phyloP scores from a whole-genome alignment of 208 protist genomes.

The Trypanosoma grayi region DNA sequence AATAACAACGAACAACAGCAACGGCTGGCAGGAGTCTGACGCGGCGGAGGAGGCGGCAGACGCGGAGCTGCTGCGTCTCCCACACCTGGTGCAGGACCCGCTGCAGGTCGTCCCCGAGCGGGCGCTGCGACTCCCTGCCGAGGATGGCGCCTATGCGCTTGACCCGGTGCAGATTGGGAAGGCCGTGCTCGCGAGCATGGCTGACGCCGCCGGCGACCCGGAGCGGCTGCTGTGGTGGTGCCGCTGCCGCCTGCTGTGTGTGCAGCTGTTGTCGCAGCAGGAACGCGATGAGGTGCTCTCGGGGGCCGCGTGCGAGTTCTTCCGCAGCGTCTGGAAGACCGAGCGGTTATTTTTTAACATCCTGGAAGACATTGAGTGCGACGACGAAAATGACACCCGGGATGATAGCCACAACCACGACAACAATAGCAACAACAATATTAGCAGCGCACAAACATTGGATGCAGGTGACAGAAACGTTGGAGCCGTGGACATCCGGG shows the following conservation, averaged over 20 bases:
- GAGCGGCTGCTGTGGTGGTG: constrained; percentile 74
- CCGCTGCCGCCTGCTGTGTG: constrained; percentile 66
- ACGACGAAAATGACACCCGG: constrained; percentile 1
- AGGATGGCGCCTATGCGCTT: not conserved
- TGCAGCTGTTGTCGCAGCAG: constrained; percentile 31
- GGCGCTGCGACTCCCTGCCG: not conserved
- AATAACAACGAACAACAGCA: constrained; percentile 7
- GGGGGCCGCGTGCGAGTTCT: constrained; percentile 45
- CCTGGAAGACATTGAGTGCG: constrained; percentile 13
- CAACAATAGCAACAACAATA: not conserved
- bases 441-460: too few species aligned
- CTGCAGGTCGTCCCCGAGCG: constrained; percentile 17
- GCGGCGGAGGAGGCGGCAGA: constrained; percentile 9
- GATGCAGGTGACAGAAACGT: too few species aligned
- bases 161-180: constrained; percentile 19
- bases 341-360: constrained; percentile 33
- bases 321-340: constrained; percentile 53
- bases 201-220: constrained; percentile 27
- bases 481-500: too few species aligned
- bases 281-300: constrained; percentile 45
- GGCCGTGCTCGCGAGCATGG: constrained; percentile 54
- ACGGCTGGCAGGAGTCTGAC: constrained; percentile 21
- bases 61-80: constrained; percentile 16
- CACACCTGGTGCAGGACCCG: constrained; percentile 12
- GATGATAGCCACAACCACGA: not conserved